Base-by-base conservation (phyloP, 2,329 filamentous ascomycete genomes). In the Tothia fuscella region DNA sequence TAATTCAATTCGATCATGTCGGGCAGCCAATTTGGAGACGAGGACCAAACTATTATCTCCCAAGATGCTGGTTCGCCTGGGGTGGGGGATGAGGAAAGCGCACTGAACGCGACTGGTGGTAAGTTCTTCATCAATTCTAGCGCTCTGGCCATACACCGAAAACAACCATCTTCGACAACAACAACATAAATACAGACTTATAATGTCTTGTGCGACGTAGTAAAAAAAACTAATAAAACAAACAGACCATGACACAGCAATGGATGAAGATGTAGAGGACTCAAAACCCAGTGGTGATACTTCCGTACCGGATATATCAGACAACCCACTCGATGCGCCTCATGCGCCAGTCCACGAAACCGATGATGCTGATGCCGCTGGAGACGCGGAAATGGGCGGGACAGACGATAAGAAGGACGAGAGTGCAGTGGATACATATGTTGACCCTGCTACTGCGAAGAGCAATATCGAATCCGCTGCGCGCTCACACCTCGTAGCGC, bases 401-500 rank as follows among this genome's bases (percentile, higher is more conserved):
- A 57, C 58, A 22, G 57, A 61, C 19, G 43, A 56, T 20, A 63
- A 64, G 47, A 58, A 62, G 19, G 60, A 59, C 46, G 55, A 55
- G 17, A 42, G 40, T 9, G 34, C 41, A 10, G 46, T 41, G 13
- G 55, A 50, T 44, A 56, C 55, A 2, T n/a, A n/a, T n/a, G 50
- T 47, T 24, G 56, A 57, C 12, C 62, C 67, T 3, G 65, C 63
- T 12, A 72, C 72, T 44, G 78, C 80, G 31, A 95, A 94, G 63
- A 76, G 87, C 42, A 76, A 76, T 3, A 69, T 88, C 43, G 88
- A 95, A 65, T 80, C 82, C 32, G 81, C 86, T 3, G 93, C 91
- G 39, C 84, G 89, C 49, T 83, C 89, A 52, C 88, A 96, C 56
- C 77, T 98, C 42, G 83, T 94, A 47, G 78, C 85, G 12, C 91